Evolutionary conservation across 495 filamentous ascomycete species (phyloP).

Genomic region (Lophiotrema nucula): DNA sequence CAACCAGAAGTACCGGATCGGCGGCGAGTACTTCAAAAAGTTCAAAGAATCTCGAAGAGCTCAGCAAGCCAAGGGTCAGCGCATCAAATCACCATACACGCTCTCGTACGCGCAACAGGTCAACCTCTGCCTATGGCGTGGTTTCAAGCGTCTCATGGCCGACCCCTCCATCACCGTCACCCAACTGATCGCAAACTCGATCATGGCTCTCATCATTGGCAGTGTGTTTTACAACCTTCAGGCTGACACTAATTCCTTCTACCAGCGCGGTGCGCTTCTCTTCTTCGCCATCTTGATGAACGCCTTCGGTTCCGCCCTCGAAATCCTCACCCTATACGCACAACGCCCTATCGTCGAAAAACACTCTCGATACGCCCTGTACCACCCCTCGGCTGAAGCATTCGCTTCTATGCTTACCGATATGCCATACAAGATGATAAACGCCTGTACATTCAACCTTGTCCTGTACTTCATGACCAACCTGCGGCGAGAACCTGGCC

Average conservation of each 20-base stretch:
- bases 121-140: conserved; percentile 69
- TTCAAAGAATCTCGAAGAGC: conserved; percentile 67
- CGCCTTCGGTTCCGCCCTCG: conserved; percentile 74
- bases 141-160: conserved; percentile 65
- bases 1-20: conserved; percentile 60
- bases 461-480: conserved; percentile 86
- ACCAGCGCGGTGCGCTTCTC: conserved; percentile 72
- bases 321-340: conserved; percentile 81
- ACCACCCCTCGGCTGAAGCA: conserved; percentile 86
- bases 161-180: conserved; percentile 72
- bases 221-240: conserved; percentile 78
- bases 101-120: conserved; percentile 71
- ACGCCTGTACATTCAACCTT: conserved; percentile 62
- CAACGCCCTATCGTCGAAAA: conserved; percentile 94
- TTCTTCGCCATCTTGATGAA: conserved; percentile 90
- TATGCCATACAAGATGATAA: conserved; percentile 61
- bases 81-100: conserved; percentile 70
- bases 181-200: conserved; percentile 67
- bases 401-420: conserved; percentile 81
- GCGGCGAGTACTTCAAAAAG: conserved; percentile 61
- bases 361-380: conserved; percentile 84
- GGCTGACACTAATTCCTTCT: conserved; percentile 66
- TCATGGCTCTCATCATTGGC: conserved; percentile 75
- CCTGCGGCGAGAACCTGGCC: conserved; percentile 68
- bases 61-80: conserved; percentile 64